phyloP scores from a whole-genome alignment of 208 protist genomes.

The Leishmania tarentolae region DNA sequence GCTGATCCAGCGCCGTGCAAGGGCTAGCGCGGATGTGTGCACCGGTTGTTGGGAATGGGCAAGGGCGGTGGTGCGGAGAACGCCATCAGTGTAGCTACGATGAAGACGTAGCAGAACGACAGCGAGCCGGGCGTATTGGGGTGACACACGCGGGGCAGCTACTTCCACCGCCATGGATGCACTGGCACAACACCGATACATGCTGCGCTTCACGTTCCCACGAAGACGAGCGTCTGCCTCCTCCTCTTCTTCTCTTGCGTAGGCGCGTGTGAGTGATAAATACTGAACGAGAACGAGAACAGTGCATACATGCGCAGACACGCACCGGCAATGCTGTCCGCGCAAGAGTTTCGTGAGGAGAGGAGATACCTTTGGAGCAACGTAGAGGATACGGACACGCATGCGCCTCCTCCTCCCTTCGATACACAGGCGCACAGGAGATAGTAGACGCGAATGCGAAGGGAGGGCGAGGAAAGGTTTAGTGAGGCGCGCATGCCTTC shows the following conservation, averaged over 20 bases:
- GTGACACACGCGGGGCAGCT: not conserved
- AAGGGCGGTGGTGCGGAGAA: not conserved
- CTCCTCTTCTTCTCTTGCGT: not conserved
- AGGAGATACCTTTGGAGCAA: not conserved
- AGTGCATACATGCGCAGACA: not conserved
- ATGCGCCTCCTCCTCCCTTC: not conserved
- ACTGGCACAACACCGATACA: not conserved
- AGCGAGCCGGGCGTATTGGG: not conserved
- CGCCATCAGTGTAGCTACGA: not conserved
- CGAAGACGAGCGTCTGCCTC: not conserved
- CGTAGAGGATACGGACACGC: not conserved
- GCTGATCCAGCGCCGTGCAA: not conserved
- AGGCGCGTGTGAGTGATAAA: not conserved
- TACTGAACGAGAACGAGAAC: not conserved
- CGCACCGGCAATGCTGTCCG: not conserved
- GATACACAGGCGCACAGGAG: not conserved
- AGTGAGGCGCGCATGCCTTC: not conserved
- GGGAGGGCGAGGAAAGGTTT: not conserved
- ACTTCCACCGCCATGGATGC: not conserved
- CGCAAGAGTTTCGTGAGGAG: not conserved
- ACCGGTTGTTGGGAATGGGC: not conserved
- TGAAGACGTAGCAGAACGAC: not conserved
- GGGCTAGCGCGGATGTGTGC: not conserved
- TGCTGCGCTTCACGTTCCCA: not conserved
- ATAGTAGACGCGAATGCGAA: not conserved